A percentile compares a stretch with the other conserved stretches of the same genome.
Conservation (phyloP, 352 stramenopile genomes). For the Phytophthora parvispora region DNA sequence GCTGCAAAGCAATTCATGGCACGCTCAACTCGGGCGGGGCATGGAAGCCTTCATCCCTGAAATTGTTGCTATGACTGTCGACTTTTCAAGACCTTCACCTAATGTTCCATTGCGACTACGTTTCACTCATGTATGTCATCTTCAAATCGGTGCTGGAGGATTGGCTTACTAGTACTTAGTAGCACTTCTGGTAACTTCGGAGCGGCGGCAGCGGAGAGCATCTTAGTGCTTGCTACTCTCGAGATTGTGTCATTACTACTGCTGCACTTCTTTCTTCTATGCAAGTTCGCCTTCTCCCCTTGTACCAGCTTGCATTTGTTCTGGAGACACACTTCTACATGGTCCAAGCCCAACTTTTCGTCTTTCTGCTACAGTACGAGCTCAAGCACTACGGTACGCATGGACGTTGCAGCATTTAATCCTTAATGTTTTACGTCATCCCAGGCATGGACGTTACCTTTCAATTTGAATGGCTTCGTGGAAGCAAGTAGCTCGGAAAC, state of each 20-base stretch:
- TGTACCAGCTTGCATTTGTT: not conserved
- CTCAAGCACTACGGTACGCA: not conserved
- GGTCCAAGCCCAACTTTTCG: not conserved
- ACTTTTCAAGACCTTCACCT: not conserved
- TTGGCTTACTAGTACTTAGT: not conserved
- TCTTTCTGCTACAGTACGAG: not conserved
- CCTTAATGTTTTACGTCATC: not conserved
- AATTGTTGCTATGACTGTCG: no score
- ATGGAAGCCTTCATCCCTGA: no score
- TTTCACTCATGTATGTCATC: not conserved
- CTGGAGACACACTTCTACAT: not conserved
- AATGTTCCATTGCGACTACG: not conserved
- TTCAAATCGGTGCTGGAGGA: not conserved
- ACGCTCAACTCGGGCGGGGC: no score
- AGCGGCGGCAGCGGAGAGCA: not conserved
- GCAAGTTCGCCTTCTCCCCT: not conserved
- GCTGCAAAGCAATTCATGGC: no score
- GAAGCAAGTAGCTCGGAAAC: no score
- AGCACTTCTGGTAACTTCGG: not conserved
- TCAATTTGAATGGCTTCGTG: not conserved
- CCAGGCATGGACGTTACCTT: not conserved
- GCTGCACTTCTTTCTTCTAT: not conserved
- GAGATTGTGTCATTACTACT: not conserved
- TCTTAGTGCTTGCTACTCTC: not conserved
- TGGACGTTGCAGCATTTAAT: no score